Evolutionary conservation across 768 basidiomycete species (phyloP), one percentile per base, ranked within the genome.

Genomic region (Crepidotus variabilis): DNA sequence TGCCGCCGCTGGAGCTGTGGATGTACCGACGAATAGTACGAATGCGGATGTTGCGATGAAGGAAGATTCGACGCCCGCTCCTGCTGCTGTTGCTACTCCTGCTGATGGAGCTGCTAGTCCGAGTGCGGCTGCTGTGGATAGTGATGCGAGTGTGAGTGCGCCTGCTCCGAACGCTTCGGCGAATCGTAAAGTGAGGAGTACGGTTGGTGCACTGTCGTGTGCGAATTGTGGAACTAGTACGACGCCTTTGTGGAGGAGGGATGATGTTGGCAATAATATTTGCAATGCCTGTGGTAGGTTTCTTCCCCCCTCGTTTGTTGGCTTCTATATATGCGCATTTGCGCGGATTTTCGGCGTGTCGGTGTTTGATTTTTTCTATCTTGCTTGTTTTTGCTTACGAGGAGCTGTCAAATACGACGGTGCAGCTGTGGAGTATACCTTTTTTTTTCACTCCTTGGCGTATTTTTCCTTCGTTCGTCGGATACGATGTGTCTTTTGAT

Each of bases 251-350:
- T 95, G 93, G 93, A 79, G 93, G 63, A 76, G 93, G 63, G 92
- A 94, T 67, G 89, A 92, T 67, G 85, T 90, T 43, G 93, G 93
- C 55, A 94, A 94, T 71, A 93, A 92, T 69, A 92, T 94, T 57
- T 95, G 93, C 72, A 95, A 95, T 75, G 93, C 93, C 52, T 95
- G 93, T 72, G 93, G 92, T 94, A 73, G 68, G 92, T 85, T 75
- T 73, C 28, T 47, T 59, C 63, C 56, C 65, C 48, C 61, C 24
- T 45, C 50, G 57, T 54, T 46, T 47, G 51, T 35, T 39, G 49
- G 32, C 28, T 61, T 55, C 54, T 49, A 50, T 47, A 28, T 32
- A 62, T 54, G 49, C 61, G 62, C 59, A n/a, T 63, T 57, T 66
- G 52, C 49, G 32, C 18, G 52, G 50, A 35, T 23, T 55, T 53